phyloP scores from a whole-genome alignment of 2,329 filamentous ascomycete genomes.

The Ophiosphaerella korrae region DNA sequence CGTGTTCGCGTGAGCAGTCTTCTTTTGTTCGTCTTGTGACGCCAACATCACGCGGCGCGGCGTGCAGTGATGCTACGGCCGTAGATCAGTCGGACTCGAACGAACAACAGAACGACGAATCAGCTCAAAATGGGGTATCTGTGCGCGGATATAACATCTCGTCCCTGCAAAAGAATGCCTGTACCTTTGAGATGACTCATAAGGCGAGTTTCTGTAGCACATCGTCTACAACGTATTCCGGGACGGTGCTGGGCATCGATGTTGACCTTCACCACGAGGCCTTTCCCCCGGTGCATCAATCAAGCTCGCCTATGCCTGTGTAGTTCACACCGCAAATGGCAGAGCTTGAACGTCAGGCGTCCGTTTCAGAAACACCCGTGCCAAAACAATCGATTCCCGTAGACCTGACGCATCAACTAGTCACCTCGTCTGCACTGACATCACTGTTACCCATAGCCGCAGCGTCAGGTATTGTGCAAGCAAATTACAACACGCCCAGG shows the following conservation, averaged over 20 bases:
- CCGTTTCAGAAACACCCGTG: conserved; percentile 12
- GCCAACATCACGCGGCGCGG: conserved; percentile 28
- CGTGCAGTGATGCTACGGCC: conserved; percentile 15
- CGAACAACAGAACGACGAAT: conserved; percentile 21
- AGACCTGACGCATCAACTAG: conserved; percentile 17
- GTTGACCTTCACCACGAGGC: conserved; percentile 37
- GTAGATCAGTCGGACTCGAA: conserved; percentile 14
- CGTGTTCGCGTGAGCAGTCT: conserved; percentile 15
- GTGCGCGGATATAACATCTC: conserved; percentile 21
- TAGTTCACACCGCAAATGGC: conserved; percentile 34
- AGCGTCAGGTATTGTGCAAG: conserved; percentile 41
- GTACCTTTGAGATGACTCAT: conserved; percentile 23
- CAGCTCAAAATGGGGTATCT: conserved; percentile 29
- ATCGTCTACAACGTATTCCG: conserved; percentile 42
- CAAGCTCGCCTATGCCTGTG: conserved; percentile 28
- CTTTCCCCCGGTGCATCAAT: conserved; percentile 12
- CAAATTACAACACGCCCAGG: conserved; percentile 32
- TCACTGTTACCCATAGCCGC: conserved; percentile 45
- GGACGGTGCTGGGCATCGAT: conserved; percentile 42
- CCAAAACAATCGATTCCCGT: conserved; percentile 2
- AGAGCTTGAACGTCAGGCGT: conserved; percentile 24
- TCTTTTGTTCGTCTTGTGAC: conserved; percentile 21
- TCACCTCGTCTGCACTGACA: conserved; percentile 44
- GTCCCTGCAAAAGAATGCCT: conserved; percentile 23
- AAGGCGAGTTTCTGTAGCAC: conserved; percentile 43